A percentile compares a stretch with the other conserved stretches of the same genome.
Conservation (phyloP, 495 filamentous ascomycete genomes). For the Daldinia childiae region DNA sequence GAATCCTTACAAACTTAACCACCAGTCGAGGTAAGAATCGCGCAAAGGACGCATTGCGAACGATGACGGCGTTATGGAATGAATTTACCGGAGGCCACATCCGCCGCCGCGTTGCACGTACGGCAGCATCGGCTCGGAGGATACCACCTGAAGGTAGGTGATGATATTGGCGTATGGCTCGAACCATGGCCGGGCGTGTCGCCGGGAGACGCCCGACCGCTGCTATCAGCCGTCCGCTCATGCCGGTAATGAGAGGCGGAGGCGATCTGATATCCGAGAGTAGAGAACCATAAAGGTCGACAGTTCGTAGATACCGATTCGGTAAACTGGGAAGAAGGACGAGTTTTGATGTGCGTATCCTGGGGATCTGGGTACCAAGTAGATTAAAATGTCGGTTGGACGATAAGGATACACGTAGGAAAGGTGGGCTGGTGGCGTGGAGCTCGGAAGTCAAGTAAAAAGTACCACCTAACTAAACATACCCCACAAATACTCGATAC, state of each 20-base stretch:
- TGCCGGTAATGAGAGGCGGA: constrained; percentile 56
- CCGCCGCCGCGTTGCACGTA: constrained; percentile 66
- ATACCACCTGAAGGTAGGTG: constrained; percentile 74
- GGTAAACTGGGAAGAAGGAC: background rate
- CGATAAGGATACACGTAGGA: constrained; percentile 12
- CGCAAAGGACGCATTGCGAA: constrained; percentile 85
- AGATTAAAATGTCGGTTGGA: constrained; percentile 6
- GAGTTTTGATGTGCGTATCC: background rate
- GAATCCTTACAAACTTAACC: constrained; percentile 84
- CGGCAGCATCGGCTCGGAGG: constrained; percentile 69
- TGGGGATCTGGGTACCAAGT: background rate
- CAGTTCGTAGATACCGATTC: constrained; percentile 2
- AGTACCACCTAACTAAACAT: too few relatives aligned
- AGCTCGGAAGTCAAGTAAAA: too few relatives aligned
- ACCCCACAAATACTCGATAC: too few relatives aligned
- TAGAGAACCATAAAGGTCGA: constrained; percentile 37
- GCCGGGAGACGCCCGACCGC: constrained; percentile 73
- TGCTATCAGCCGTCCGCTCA: constrained; percentile 84
- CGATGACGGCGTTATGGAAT: constrained; percentile 85
- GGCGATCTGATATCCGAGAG: constrained; percentile 32
- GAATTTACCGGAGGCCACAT: constrained; percentile 80
- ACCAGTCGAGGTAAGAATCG: constrained; percentile 88
- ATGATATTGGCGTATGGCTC: constrained; percentile 71
- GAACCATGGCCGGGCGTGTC: constrained; percentile 64
- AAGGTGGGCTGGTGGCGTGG: constrained; percentile 35